Evolutionary conservation across 2,329 filamentous ascomycete species (phyloP).

Genomic region (Septoria linicola): DNA sequence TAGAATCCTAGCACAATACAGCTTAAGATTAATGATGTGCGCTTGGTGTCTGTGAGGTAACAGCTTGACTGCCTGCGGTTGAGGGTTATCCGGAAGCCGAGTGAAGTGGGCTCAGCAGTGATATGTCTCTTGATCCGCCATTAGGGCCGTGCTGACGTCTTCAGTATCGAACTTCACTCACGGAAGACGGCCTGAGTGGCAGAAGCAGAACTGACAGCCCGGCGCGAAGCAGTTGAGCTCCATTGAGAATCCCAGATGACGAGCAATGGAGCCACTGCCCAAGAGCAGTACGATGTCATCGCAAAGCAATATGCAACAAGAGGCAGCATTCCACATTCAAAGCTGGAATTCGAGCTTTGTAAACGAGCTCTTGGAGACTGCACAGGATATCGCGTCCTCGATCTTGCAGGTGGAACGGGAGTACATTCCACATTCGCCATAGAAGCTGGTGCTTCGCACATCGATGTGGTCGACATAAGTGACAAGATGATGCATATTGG

Average conservation of each 20-base stretch:
- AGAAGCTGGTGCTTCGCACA: slow-evolving; percentile 15
- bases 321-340: slow-evolving; percentile 13
- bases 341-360: slow-evolving; percentile 19
- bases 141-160: no score
- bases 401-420: slow-evolving; percentile 24
- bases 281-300: slow-evolving; percentile 19
- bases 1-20: no score
- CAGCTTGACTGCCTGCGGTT: neutral
- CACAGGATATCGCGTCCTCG: slow-evolving; percentile 14
- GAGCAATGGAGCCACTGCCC: neutral
- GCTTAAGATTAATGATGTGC: no score
- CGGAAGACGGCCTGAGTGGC: no score
- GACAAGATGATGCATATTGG: slow-evolving; percentile 19
- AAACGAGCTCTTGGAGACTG: slow-evolving; percentile 20
- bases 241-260: neutral
- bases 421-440: slow-evolving; percentile 21
- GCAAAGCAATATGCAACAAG: slow-evolving; percentile 12
- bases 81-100: neutral
- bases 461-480: slow-evolving; percentile 22
- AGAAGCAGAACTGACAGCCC: no score
- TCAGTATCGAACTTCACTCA: no score
- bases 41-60: no score
- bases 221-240: no score
- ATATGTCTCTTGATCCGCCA: neutral
- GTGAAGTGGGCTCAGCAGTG: neutral